Percentiles rank a stretch among this genome's conserved stretches.
These are phyloP conservation scores for Scheffersomyces illinoinensis DNA, from an alignment of 1,139 yeast species.

Conservation along the genomic window DNA sequence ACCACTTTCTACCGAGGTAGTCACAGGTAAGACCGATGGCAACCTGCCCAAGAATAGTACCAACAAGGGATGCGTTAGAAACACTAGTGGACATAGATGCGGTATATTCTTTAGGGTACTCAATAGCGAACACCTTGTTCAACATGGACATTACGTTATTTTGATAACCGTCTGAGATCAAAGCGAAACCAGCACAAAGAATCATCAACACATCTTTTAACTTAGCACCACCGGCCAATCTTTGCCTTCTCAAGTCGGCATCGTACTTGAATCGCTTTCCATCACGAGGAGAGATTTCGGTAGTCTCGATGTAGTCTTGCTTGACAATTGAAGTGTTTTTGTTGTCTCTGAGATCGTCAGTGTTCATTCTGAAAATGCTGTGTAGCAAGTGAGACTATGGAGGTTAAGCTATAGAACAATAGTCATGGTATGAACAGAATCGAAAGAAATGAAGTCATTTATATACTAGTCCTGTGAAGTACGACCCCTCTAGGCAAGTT, in stretches of 20 bases:
- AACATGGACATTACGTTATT: constrained; percentile 63
- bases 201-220: constrained; percentile 41
- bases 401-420: neutral
- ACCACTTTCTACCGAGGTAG: constrained; percentile 58
- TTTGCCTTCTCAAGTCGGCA: constrained; percentile 29
- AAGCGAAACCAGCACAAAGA: constrained; percentile 58
- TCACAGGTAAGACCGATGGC: constrained; percentile 57
- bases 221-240: constrained; percentile 31
- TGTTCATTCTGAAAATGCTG: neutral
- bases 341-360: neutral
- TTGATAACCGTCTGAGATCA: constrained; percentile 65
- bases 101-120: constrained; percentile 47
- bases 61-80: constrained; percentile 58
- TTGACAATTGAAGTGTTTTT: neutral
- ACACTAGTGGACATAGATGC: constrained; percentile 52
- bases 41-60: constrained; percentile 61
- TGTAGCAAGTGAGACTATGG: neutral
- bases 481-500: neutral
- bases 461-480: neutral
- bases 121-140: constrained; percentile 47
- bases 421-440: neutral
- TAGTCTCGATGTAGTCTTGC: neutral
- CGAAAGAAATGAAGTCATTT: neutral
- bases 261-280: constrained; percentile 26
- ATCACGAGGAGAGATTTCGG: neutral